Conservation (phyloP, 208 protist genomes). For the Acanthamoeba healyi region DNA sequence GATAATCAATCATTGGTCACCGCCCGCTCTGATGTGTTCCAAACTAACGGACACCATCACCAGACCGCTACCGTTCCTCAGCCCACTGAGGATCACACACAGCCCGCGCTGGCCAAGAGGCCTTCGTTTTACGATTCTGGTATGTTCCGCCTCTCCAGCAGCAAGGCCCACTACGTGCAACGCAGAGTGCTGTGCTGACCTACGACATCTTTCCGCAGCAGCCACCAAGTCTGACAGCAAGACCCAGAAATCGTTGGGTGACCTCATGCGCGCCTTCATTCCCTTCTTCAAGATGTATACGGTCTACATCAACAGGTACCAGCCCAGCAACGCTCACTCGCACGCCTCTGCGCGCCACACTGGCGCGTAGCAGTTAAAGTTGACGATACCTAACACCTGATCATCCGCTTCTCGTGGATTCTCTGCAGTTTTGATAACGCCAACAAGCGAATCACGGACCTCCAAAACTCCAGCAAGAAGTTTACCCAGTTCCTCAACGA, state of each 20-base stretch:
- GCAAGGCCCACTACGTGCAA: too few relatives aligned
- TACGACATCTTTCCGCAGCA: background rate
- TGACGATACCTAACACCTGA: background rate
- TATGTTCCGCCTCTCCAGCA: too few relatives aligned
- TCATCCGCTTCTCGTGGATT: background rate
- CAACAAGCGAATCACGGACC: conserved; percentile 65
- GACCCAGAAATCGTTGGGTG: conserved; percentile 57
- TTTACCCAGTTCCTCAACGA: conserved; percentile 59
- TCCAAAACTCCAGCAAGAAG: conserved; percentile 62
- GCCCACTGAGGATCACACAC: background rate
- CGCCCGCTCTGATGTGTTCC: too few relatives aligned
- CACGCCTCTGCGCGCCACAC: too few relatives aligned
- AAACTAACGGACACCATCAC: too few relatives aligned
- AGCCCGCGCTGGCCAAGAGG: background rate
- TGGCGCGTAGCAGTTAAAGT: too few relatives aligned
- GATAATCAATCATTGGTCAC: too few relatives aligned
- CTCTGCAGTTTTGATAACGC: conserved; percentile 50
- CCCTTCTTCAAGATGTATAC: conserved; percentile 76
- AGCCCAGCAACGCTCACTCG: too few relatives aligned
- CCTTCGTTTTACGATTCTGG: background rate
- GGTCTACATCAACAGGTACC: conserved; percentile 63
- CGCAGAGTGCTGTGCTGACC: background rate
- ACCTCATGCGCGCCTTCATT: conserved; percentile 62
- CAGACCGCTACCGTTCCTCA: background rate
- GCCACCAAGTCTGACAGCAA: conserved; percentile 27